A percentile compares a stretch with the other conserved stretches of the same genome.
Conservation (phyloP, 108 stramenopile species). For the Mediolabrus comicus region DNA sequence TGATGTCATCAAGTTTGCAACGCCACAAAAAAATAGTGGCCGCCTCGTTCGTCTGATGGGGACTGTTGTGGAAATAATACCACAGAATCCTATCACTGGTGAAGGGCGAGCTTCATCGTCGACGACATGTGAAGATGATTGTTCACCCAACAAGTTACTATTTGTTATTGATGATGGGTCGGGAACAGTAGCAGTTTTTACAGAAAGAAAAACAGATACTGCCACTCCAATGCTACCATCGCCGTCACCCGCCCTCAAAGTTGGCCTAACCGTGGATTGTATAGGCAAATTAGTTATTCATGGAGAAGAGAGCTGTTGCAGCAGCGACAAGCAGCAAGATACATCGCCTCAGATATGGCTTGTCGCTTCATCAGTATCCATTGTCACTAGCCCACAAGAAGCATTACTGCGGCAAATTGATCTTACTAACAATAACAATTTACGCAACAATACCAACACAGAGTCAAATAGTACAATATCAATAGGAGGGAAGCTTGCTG, state of each 20-base stretch:
- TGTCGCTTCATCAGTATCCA: conserved; percentile 30
- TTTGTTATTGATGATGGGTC: conserved; percentile 44
- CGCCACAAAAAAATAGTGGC: neutral
- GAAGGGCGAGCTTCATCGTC: neutral
- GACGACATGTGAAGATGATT: neutral
- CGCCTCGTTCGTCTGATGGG: conserved; percentile 35
- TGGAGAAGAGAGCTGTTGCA: neutral
- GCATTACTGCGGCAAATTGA: conserved; percentile 37
- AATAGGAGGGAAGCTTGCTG: neutral
- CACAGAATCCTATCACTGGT: neutral
- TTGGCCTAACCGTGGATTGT: conserved; percentile 43
- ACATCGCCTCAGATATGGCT: conserved; percentile 11
- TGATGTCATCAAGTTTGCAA: conserved; percentile 21
- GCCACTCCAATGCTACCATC: conserved; percentile 5
- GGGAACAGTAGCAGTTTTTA: conserved; percentile 30
- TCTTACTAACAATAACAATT: conserved; percentile 2
- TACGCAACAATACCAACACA: neutral
- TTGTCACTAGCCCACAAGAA: conserved; percentile 29
- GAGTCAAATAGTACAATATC: neutral
- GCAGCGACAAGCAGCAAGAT: neutral
- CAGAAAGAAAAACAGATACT: conserved; percentile 3
- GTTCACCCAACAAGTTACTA: neutral
- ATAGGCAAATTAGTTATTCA: conserved; percentile 29
- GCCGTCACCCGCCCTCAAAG: conserved; percentile 11
- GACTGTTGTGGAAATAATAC: conserved; percentile 26